Base-by-base conservation (phyloP, 2,329 filamentous ascomycete species). In the Cladophialophora carrionii region DNA sequence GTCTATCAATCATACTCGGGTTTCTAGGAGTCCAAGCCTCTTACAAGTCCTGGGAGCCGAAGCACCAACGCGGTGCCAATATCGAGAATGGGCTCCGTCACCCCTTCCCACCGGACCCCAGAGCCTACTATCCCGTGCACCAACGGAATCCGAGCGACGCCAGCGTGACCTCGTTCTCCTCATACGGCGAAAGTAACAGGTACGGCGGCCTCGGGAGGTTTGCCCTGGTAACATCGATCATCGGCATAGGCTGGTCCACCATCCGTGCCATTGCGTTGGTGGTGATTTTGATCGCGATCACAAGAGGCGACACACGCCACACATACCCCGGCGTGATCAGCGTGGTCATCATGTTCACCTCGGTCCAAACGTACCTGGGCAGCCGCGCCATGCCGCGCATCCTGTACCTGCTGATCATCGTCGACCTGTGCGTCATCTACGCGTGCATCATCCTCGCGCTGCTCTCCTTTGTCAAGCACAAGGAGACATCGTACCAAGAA, bases 311-410 rank as follows among this genome's bases (percentile, higher is more conserved):
- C 29, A 57, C 48, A 24, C 29, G 46, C 43, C 63, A 65, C 37
- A 65, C 57, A 20, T 65, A 61, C 52, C 63, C 63, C 4, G 63
- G 63, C 20, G 54, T 65, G 29, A 55, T 58, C 57, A 65, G 52
- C 53, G 52, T 65, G 34, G 63, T 65, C 24, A 61, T 65, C 31
- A 57, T 65, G 63, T 65, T 65, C 31, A 62, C 63, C 17, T 65
- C 63, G 32, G 58, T 65, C 10, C 63, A 65, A 10, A 65, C 63
- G 29, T 65, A 65, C 63, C 41, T 65, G 14, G 63, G 63, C 22
- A 65, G 57, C 32, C 57, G 63, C 20, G 63, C 63, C 29, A 61
- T 65, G 52, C 63, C 63, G n/a, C 63, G 63, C 14, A 57, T 65
- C 37, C 29, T 65, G 43, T 65, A 65, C 31, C 63, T 65, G 20